phyloP scores from a whole-genome alignment of 495 filamentous ascomycete genomes.

The Neurospora sp. region DNA sequence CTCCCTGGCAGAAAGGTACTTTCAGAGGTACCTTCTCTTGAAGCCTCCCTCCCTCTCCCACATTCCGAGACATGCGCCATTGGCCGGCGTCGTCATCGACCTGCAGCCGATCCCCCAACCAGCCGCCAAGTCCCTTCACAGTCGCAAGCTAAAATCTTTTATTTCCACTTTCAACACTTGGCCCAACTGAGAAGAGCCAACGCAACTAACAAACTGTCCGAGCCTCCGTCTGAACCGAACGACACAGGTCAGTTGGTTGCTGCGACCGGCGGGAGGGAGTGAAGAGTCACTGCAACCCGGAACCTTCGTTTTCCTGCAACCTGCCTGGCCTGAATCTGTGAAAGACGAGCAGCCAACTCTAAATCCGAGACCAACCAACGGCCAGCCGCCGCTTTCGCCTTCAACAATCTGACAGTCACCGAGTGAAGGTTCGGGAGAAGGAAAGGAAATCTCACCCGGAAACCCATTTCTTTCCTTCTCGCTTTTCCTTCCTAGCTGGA shows the following conservation, averaged over 20 bases:
- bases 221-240: neutral
- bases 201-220: neutral
- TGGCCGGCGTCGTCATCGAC: conserved; percentile 28
- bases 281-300: no score
- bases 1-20: neutral
- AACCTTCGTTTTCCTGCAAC: no score
- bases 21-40: neutral
- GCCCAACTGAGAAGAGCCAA: neutral
- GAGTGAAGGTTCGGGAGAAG: neutral
- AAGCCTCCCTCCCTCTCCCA: conserved; percentile 9
- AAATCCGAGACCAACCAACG: neutral
- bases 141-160: conserved; percentile 7
- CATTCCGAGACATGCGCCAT: conserved; percentile 26
- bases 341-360: neutral
- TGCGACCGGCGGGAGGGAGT: neutral
- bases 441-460: neutral
- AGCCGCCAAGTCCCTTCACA: conserved; percentile 15
- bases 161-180: conserved; percentile 19
- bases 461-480: neutral
- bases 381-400: neutral
- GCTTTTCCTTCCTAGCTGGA: neutral
- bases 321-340: neutral
- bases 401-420: neutral
- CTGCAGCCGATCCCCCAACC: conserved; percentile 24
- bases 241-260: neutral